Evolutionary conservation across 495 filamentous ascomycete genomes (phyloP).

Genomic region (Penicillium fimorum): DNA sequence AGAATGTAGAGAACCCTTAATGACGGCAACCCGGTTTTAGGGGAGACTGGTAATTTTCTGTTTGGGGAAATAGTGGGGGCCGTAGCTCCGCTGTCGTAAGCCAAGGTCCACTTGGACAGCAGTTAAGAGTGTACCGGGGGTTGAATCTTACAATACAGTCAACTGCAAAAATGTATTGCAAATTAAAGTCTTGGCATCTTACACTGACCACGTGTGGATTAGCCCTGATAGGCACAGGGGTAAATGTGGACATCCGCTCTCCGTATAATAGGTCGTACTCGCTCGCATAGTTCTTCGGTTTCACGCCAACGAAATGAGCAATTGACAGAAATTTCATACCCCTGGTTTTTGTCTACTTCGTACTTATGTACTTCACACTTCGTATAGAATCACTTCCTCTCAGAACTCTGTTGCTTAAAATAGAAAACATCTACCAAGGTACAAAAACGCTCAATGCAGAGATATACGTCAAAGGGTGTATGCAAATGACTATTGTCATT

Average conservation of each 20-base stretch:
- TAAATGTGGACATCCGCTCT: background rate
- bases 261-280: too few relatives aligned
- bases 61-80: slow-evolving; percentile 19
- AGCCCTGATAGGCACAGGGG: background rate
- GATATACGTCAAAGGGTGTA: slow-evolving; percentile 3
- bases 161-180: slow-evolving; percentile 1
- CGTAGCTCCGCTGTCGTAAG: background rate
- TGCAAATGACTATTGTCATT: slow-evolving; percentile 1
- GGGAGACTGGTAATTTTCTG: slow-evolving; percentile 19
- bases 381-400: background rate
- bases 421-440: slow-evolving; percentile 20
- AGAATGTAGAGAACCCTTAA: slow-evolving; percentile 11
- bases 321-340: too few relatives aligned
- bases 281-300: too few relatives aligned
- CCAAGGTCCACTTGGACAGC: background rate
- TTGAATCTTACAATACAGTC: slow-evolving; percentile 6
- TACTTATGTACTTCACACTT: too few relatives aligned
- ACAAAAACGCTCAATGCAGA: slow-evolving; percentile 5
- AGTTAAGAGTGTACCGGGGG: background rate
- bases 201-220: slow-evolving; percentile 13
- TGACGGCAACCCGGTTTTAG: slow-evolving; percentile 23
- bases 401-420: slow-evolving; percentile 13
- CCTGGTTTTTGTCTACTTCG: too few relatives aligned
- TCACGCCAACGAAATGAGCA: too few relatives aligned
- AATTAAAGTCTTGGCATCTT: slow-evolving; percentile 3